Conservation (phyloP, 495 filamentous ascomycete genomes). For the Podospora anserina region DNA sequence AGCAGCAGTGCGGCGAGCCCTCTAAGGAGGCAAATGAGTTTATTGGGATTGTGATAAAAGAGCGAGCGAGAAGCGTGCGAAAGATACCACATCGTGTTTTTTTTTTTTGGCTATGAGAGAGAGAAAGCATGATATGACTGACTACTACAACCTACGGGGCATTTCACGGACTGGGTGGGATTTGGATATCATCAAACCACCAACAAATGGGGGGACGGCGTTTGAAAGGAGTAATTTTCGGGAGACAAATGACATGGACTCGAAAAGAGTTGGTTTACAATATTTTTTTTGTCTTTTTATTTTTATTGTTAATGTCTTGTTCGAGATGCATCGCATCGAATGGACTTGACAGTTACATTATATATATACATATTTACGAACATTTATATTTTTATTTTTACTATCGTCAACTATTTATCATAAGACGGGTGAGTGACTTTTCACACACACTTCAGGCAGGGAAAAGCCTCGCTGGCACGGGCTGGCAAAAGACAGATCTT, state of each 20-base stretch:
- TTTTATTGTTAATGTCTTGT: not conserved
- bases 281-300: not conserved
- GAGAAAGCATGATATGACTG: not conserved
- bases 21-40: slow-evolving; percentile 64
- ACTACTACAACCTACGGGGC: not conserved
- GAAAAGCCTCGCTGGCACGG: too few relatives aligned
- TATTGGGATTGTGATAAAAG: slow-evolving; percentile 45
- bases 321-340: not conserved
- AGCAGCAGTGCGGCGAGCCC: slow-evolving; percentile 60
- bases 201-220: not conserved
- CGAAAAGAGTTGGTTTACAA: not conserved
- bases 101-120: slow-evolving; percentile 6
- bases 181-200: not conserved
- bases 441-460: too few relatives aligned
- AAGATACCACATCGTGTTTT: slow-evolving; percentile 7
- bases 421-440: too few relatives aligned
- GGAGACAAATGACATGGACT: not conserved
- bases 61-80: slow-evolving; percentile 7
- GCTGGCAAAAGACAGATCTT: too few relatives aligned
- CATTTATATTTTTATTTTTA: not conserved
- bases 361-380: not conserved
- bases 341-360: not conserved
- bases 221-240: not conserved
- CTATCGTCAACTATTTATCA: too few relatives aligned
- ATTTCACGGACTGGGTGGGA: not conserved